Evolutionary conservation across 495 filamentous ascomycete genomes (phyloP).

Genomic region (Aeminium ludgeri): DNA sequence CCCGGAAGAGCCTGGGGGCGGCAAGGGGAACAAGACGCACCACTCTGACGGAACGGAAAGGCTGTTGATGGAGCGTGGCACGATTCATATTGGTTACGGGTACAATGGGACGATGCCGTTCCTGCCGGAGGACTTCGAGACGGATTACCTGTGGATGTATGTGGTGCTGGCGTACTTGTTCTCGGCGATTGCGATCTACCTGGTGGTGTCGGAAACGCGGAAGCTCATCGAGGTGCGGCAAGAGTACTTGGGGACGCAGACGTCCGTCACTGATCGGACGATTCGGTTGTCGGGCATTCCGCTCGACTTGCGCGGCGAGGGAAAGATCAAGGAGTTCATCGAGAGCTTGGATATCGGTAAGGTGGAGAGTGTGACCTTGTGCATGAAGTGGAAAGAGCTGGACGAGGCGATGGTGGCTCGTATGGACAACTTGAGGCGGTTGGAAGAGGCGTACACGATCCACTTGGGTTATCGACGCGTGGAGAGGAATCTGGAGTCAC

Average conservation of each 20-base stretch:
- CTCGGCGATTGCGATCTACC: constrained; percentile 61
- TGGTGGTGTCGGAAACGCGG: constrained; percentile 64
- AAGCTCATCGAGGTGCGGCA: constrained; percentile 73
- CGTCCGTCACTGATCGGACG: constrained; percentile 84
- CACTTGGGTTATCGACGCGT: constrained; percentile 39
- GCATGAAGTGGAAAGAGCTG: constrained; percentile 70
- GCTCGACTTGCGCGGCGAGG: constrained; percentile 57
- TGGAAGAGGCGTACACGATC: constrained; percentile 77
- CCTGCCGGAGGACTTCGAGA: constrained; percentile 17
- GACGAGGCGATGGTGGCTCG: constrained; percentile 60
- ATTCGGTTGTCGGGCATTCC: constrained; percentile 86
- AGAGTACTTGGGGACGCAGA: constrained; percentile 80
- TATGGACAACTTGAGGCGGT: constrained; percentile 42
- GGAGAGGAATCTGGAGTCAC: constrained; percentile 31
- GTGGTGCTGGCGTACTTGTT: constrained; percentile 84
- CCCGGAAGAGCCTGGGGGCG: constrained; percentile 30
- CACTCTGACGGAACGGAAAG: not conserved
- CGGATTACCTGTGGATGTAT: constrained; percentile 78
- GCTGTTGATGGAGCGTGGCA: not conserved
- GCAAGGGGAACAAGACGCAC: constrained; percentile 27
- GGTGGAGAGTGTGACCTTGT: constrained; percentile 76
- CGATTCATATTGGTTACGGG: constrained; percentile 5
- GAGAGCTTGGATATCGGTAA: constrained; percentile 83
- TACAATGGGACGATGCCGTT: constrained; percentile 14
- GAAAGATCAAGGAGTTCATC: constrained; percentile 69